phyloP scores from a whole-genome alignment of 108 stramenopile genomes.

The Asterionellopsis glacialis region DNA sequence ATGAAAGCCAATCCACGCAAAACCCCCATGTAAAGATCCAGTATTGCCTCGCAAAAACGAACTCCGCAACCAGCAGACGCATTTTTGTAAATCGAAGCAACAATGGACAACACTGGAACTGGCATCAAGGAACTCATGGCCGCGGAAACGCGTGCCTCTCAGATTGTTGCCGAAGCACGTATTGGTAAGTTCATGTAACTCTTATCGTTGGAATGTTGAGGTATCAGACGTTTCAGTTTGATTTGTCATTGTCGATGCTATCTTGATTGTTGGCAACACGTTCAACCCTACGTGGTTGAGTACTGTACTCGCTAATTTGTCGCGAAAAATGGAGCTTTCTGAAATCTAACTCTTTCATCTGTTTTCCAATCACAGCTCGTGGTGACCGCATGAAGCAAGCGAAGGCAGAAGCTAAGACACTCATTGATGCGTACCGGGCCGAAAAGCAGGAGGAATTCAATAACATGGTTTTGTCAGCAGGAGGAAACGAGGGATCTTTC shows the following conservation, averaged over 20 bases:
- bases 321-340: not conserved
- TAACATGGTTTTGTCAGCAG: constrained; percentile 67
- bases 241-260: no score
- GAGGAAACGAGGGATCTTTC: constrained; percentile 67
- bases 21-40: no score
- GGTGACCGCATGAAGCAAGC: constrained; percentile 95
- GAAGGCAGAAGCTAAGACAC: constrained; percentile 77
- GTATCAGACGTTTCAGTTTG: no score
- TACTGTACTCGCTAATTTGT: not conserved
- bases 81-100: constrained; percentile 9
- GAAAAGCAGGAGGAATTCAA: constrained; percentile 92
- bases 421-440: constrained; percentile 79
- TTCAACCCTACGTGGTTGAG: no score
- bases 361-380: constrained; percentile 45
- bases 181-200: constrained; percentile 66
- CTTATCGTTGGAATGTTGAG: no score
- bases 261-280: no score
- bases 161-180: constrained; percentile 93
- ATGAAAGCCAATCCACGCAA: no score
- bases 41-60: no score
- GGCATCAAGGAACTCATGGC: constrained; percentile 95
- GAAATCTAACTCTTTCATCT: constrained; percentile 1
- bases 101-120: constrained; percentile 75
- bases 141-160: constrained; percentile 90
- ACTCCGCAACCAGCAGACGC: no score